Percentiles rank a stretch among this genome's conserved stretches.
Evolutionary conservation across 371 early-diverging fungal species (phyloP).

Genomic region (Dipsacomyces acuminosporus): DNA sequence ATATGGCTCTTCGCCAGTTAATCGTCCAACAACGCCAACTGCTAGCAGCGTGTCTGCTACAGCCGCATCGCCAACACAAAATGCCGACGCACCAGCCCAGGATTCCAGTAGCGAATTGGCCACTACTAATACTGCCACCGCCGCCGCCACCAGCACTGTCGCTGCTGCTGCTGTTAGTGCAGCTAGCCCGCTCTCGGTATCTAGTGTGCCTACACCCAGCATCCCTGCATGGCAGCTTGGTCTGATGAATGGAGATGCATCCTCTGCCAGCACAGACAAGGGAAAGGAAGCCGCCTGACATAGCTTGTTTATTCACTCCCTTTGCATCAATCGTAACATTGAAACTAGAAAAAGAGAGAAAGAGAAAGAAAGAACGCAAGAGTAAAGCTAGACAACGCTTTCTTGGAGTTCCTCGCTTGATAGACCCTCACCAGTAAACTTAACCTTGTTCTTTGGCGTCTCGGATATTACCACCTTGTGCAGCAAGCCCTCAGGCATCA

Average conservation of each 20-base stretch:
- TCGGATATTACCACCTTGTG: slow-evolving; percentile 35
- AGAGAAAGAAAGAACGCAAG: too few relatives aligned
- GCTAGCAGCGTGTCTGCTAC: too few relatives aligned
- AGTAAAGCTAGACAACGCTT: too few relatives aligned
- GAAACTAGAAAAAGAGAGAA: too few relatives aligned
- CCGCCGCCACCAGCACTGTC: too few relatives aligned
- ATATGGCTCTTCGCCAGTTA: too few relatives aligned
- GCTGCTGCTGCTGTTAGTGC: slow-evolving; percentile 2
- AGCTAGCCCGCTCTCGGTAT: slow-evolving; percentile 18
- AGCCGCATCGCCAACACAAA: too few relatives aligned
- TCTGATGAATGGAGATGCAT: slow-evolving; percentile 4
- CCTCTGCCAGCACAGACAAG: slow-evolving; percentile 2
- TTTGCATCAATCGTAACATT: too few relatives aligned
- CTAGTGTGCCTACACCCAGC: slow-evolving; percentile 28
- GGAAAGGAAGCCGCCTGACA: slow-evolving; percentile 25
- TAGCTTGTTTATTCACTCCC: too few relatives aligned
- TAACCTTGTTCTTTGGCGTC: slow-evolving; percentile 40
- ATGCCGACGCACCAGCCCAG: too few relatives aligned
- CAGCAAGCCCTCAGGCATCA: slow-evolving; percentile 47
- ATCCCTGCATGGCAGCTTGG: slow-evolving; percentile 49
- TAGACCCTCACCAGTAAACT: slow-evolving; percentile 35
- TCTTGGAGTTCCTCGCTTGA: slow-evolving; percentile 10
- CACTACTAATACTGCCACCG: slow-evolving; percentile 3
- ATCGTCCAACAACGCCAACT: too few relatives aligned
- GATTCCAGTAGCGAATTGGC: too few relatives aligned